Evolutionary conservation across 1,139 yeast species (phyloP).

Genomic region (Geotrichum australiense): DNA sequence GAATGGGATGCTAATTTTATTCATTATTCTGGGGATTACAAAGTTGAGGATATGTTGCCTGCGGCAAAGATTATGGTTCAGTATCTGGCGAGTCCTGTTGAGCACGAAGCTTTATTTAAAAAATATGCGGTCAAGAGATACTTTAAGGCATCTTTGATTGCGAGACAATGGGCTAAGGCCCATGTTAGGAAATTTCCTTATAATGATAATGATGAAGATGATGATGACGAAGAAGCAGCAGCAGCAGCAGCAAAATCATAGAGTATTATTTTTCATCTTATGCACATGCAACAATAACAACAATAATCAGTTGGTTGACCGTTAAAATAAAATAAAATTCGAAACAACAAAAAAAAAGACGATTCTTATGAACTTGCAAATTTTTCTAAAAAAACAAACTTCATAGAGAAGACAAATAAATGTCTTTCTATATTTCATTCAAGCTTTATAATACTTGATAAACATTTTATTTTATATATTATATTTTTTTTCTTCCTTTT

Average conservation of each 20-base stretch:
- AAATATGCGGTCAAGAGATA: constrained; percentile 88
- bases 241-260: not conserved
- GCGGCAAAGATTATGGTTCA: constrained; percentile 69
- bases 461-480: no score
- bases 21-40: constrained; percentile 91
- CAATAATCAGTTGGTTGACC: no score
- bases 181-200: no score
- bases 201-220: no score
- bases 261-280: not conserved
- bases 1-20: constrained; percentile 64
- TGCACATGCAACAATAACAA: not conserved
- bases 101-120: constrained; percentile 88
- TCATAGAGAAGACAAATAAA: no score
- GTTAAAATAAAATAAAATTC: not conserved
- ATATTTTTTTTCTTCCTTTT: no score
- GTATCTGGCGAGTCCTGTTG: constrained; percentile 75
- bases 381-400: no score
- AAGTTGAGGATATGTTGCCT: constrained; percentile 61
- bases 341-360: constrained; percentile 1
- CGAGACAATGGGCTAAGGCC: constrained; percentile 87
- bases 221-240: no score
- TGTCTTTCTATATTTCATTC: no score
- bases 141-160: constrained; percentile 82
- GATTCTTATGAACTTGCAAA: not conserved
- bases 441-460: no score